Evolutionary conservation across 1,139 yeast genomes (phyloP), one percentile per base, ranked within the genome.

Genomic region (Protomyces pachydermus): DNA sequence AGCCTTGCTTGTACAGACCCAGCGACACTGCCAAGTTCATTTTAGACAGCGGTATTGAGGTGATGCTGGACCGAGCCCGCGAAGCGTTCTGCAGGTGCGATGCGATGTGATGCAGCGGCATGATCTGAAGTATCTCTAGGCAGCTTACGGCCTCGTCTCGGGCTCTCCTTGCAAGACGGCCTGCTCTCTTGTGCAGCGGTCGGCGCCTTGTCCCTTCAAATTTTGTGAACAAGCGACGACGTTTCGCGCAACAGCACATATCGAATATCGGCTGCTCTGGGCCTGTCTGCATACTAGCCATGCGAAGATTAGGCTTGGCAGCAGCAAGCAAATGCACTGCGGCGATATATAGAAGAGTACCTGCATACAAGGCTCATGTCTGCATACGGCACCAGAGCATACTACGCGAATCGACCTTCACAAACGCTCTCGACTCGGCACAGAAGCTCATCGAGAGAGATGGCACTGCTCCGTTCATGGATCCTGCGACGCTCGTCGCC

Each of bases 401-500:
- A n/a, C 48, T 18, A 18, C 12, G 25, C 25, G 18, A 12, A 12
- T 42, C 48, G 23, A 42, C 48, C 20, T 42, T 42, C 48, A 16
- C 48, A 42, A 18, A 54, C 12, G 64, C 64, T 53, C 32, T 60
- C 32, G 54, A 56, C 18, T 28, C 55, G 1, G 96, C 95, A 0
- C 88, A 89, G 68, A 85, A 84, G 72, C 77, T 91, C 70, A 96
- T 91, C 14, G 87, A 88, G 68, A 96, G 97, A 0, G 76, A 78
- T 50, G 73, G 79, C 28, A 34, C 56, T 8, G 34, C 56, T 39
- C 38, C 35, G 12, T 42, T 82, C 61, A 74, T 81, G 54, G 97
- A 93, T 74, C 98, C 98, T 10, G 84, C 93, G 67, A 85, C 95
- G 14, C 82, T 91, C 60, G 98, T 93, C n/a, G 87, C 96, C 55